Conservation (phyloP, 75 land plant genomes). For the Cupressus sempervirens region DNA sequence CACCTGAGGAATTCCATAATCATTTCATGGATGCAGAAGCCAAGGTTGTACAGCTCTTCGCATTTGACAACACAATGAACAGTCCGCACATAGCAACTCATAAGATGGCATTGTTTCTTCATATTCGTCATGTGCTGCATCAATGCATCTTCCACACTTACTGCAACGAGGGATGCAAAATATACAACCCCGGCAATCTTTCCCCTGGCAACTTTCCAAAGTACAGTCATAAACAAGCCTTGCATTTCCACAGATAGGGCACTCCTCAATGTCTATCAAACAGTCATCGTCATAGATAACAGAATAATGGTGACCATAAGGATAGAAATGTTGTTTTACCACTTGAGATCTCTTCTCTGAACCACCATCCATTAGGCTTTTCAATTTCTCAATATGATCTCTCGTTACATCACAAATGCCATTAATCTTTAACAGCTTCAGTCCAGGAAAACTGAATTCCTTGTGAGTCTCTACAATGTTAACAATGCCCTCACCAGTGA, state of each 20-base stretch:
- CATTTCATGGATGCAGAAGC: slow-evolving; percentile 21
- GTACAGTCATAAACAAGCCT: slow-evolving; percentile 78
- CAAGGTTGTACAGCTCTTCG: slow-evolving; percentile 30
- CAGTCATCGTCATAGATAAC: slow-evolving; percentile 43
- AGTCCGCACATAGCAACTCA: slow-evolving; percentile 48
- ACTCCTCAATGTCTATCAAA: slow-evolving; percentile 61
- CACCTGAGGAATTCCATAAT: neutral
- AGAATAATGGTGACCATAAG: slow-evolving; percentile 21
- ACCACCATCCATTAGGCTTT: slow-evolving; percentile 30
- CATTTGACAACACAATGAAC: slow-evolving; percentile 42
- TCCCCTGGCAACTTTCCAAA: slow-evolving; percentile 34
- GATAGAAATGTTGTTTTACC: slow-evolving; percentile 48
- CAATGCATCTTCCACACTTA: slow-evolving; percentile 69
- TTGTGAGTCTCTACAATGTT: slow-evolving; percentile 29
- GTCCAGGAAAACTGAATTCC: slow-evolving; percentile 17
- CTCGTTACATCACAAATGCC: slow-evolving; percentile 50
- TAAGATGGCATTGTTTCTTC: slow-evolving; percentile 58
- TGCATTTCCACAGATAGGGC: slow-evolving; percentile 33
- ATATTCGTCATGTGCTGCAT: slow-evolving; percentile 30
- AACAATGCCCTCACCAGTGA: slow-evolving; percentile 54
- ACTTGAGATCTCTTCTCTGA: neutral
- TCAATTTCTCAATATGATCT: slow-evolving; percentile 51
- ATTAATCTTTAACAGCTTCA: slow-evolving; percentile 55
- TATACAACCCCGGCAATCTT: slow-evolving; percentile 63
- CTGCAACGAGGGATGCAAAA: slow-evolving; percentile 64